Evolutionary conservation across 2,329 filamentous ascomycete species (phyloP), one percentile per base, ranked within the genome.

Genomic region (Epichloe amarillans): DNA sequence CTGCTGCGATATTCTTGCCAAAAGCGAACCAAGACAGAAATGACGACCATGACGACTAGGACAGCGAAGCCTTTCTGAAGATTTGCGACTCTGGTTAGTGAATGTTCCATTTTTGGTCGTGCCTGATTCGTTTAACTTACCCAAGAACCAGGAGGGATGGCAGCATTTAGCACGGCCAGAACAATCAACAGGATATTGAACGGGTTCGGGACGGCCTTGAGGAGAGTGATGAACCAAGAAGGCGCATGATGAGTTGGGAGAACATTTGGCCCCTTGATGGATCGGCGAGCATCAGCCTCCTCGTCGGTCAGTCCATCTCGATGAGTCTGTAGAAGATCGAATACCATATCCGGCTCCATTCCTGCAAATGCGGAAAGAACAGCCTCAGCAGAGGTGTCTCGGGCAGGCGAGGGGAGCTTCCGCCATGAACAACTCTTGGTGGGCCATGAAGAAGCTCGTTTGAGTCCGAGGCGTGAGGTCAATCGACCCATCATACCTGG

Each of bases 1-100:
- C 56, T 57, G 52, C 60, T 62, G 19, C 57, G 55, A 26, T 62
- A 61, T 33, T 62, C 60, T 33, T 62, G 60, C 60, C 60, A 61
- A 42, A 62, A 62, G 17, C 60, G 58, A 5, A 61, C 59, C n/a
- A 51, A 11, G n/a, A 58, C 55, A 5, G 60, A 62, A 23, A 62
- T 55, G 38, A 48, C 7, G 17, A 62, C 56, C 60, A 62, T 62
- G 50, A 58, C 49, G 36, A 61, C 53, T 26, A 62, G 52, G n/a
- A 62, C 57, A 2, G 53, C 51, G 40, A 62, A 57, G 19, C 54
- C 52, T 14, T 55, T 54, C 55, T 57, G 33, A 8, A 43, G 2
- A 26, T 42, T 38, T 12, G n/a, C 10, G 12, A 46, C n/a, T 11
- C 7, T 14, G 23, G 17, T 46, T 21, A 46, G 41, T 30, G 8